Evolutionary conservation across 495 filamentous ascomycete genomes (phyloP), one percentile per base, ranked within the genome.

Genomic region (Penicillium antarcticum): DNA sequence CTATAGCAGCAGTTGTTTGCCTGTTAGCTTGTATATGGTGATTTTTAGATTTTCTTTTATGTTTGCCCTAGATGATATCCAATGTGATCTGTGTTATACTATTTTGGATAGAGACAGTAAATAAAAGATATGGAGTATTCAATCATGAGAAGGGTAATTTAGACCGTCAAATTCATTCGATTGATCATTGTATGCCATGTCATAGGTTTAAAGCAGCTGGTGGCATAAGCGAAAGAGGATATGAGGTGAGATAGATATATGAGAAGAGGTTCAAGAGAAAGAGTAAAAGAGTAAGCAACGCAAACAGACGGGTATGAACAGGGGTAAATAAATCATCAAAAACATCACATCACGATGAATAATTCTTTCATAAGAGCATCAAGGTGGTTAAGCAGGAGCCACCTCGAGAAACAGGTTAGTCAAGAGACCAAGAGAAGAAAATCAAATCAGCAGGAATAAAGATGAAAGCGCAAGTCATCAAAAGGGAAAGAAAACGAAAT

Each of bases 11-110:
- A 43, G 40, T 39, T 45, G 23, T 37, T 45, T 37, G 16, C 24
- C 40, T 19, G 39, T 48, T 52, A 39, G 26, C 26, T 49, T 50
- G 34, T 63, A 42, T 49, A 17, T 55, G 51, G 44, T 52, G 42
- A 58, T 9, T 31, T 31, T 55, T 59, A 51, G 45, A 51, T 56
- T 58, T 52, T 32, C 51, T 53, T 47, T 53, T 56, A 51, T 56
- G 50, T 54, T 48, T 55, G 61, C 45, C 38, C 51, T 62, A 65
- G 56, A 65, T 65, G 61, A 65, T 65, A 65, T 65, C 62, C 62
- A 65, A 59, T 62, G 55, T 59, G 61, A 62, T 57, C 53, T 62
- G 58, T 65, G 62, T 65, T 62, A 50, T 62, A 60, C 17, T 41
- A 32, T 49, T 49, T 35, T 12, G 26, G 5, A 29, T 29, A 29